Percentiles rank a stretch among this genome's conserved stretches.
Conservation (phyloP, 1,139 yeast genomes). For the Saccharomyces hybrid region DNA sequence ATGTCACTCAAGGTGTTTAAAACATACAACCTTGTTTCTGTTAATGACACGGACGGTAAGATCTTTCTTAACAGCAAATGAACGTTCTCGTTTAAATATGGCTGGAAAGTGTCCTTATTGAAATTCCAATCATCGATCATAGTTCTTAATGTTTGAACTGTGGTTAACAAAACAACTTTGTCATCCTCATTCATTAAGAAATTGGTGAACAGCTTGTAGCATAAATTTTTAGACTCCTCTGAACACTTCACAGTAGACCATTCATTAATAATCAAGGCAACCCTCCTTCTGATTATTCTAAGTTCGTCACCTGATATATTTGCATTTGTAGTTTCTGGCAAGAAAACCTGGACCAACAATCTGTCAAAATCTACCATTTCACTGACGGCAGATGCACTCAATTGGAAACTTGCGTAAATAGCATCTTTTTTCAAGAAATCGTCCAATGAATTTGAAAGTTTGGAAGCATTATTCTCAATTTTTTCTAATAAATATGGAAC, state of each 20-base stretch:
- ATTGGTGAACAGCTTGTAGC: conserved; percentile 48
- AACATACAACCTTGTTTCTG: conserved; percentile 70
- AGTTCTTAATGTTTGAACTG: conserved; percentile 61
- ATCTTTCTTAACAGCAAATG: conserved; percentile 40
- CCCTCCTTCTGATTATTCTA: conserved; percentile 66
- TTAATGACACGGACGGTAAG: conserved; percentile 42
- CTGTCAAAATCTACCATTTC: conserved; percentile 59
- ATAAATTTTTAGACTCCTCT: conserved; percentile 47
- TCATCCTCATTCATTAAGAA: conserved; percentile 45
- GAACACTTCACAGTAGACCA: conserved; percentile 71
- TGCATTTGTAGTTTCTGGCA: conserved; percentile 50
- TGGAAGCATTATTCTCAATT: conserved; percentile 42
- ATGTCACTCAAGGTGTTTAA: conserved; percentile 59
- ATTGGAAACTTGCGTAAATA: conserved; percentile 70
- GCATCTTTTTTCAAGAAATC: conserved; percentile 70
- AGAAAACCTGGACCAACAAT: conserved; percentile 48
- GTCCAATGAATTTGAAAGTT: conserved; percentile 33
- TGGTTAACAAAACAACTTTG: conserved; percentile 65
- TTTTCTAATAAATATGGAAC: conserved; percentile 56
- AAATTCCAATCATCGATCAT: conserved; percentile 86
- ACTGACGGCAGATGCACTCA: conserved; percentile 60
- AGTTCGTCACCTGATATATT: conserved; percentile 26
- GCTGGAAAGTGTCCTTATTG: conserved; percentile 55
- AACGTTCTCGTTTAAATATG: conserved; percentile 52
- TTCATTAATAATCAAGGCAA: conserved; percentile 66